Base-by-base conservation (phyloP, 331 rosid species). In the Telfairia occidentalis region DNA sequence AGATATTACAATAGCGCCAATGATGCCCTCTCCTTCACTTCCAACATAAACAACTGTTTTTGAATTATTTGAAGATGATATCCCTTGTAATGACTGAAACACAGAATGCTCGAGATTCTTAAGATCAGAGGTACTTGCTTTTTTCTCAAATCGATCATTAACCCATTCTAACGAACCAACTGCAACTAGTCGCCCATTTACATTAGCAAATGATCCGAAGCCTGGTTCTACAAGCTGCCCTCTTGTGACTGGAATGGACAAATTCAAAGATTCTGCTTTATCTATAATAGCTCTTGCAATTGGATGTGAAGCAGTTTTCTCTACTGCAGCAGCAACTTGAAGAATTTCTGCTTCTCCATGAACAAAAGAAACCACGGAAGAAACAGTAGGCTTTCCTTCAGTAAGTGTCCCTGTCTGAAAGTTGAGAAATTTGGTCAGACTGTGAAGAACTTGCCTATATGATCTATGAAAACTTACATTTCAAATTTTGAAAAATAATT, bases 381-480 rank as follows among this genome's bases (percentile, higher is more conserved):
- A 88, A 66, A 95, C 93, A 77, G 88, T 81, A 49, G 99, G 99
- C 78, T 92, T 95, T 86, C 99, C 97, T 85, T 87, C 88, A 59
- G 99, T 92, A 78, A 95, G 92, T 73, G 98, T 95, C 79, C 98
- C 98, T 40, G 98, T 95, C 98, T 95, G 96, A 81, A 84, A 76
- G 71, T 69, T 67, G 42, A 79, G 82, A 79, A 18, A 73, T 28
- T 32, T 72, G 71, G 83, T 77, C 57, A 81, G 87, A 54, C 71
- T 77, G 49, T 42, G 74, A 65, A 37, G 7, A 76, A n/a, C 32
- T 10, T 57, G 59, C 10, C 42, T 9, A 65, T 38, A 80, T 12
- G 37, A 54, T 66, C 49, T 43, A 76, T 59, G 38, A 13, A 70
- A 37, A 32, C 12, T 30, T 55, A 24, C 67, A 19, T 9, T 15